Evolutionary conservation across 1,139 yeast genomes (phyloP).

Genomic region (Pichia terricola): DNA sequence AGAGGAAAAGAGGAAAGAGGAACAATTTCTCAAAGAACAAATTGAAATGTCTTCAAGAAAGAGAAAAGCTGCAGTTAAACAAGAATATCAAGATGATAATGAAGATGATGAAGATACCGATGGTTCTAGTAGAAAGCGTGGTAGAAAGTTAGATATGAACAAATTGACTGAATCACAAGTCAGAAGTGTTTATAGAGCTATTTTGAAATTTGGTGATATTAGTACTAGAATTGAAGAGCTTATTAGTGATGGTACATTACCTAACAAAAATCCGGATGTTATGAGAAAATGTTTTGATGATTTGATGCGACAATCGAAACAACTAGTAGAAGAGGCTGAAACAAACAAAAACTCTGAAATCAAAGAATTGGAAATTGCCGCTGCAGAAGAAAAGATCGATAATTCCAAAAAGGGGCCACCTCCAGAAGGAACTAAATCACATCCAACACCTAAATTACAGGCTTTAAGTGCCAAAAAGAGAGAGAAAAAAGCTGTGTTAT

Average conservation of each 20-base stretch:
- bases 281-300: conserved; percentile 72
- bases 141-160: conserved; percentile 35
- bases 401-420: conserved; percentile 17
- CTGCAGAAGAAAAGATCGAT: conserved; percentile 43
- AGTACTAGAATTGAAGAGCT: conserved; percentile 77
- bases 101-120: conserved; percentile 22
- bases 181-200: conserved; percentile 76
- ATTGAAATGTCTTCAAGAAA: conserved; percentile 80
- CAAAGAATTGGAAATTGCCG: conserved; percentile 54
- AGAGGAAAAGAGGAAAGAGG: conserved; percentile 80
- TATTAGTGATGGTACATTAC: conserved; percentile 81
- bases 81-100: conserved; percentile 36
- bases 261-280: conserved; percentile 78
- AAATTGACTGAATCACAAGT: conserved; percentile 78
- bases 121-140: conserved; percentile 21
- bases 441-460: conserved; percentile 35
- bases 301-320: conserved; percentile 51
- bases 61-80: conserved; percentile 54
- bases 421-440: conserved; percentile 28
- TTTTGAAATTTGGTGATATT: conserved; percentile 75
- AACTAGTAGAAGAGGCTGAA: conserved; percentile 59
- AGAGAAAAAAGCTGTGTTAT: conserved; percentile 80
- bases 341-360: conserved; percentile 46
- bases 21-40: conserved; percentile 79
- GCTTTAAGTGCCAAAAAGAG: conserved; percentile 46